Percentiles rank a stretch among this genome's conserved stretches.
Evolutionary conservation across 208 protist genomes (phyloP).

Genomic region (Endotrypanum monterogeii): DNA sequence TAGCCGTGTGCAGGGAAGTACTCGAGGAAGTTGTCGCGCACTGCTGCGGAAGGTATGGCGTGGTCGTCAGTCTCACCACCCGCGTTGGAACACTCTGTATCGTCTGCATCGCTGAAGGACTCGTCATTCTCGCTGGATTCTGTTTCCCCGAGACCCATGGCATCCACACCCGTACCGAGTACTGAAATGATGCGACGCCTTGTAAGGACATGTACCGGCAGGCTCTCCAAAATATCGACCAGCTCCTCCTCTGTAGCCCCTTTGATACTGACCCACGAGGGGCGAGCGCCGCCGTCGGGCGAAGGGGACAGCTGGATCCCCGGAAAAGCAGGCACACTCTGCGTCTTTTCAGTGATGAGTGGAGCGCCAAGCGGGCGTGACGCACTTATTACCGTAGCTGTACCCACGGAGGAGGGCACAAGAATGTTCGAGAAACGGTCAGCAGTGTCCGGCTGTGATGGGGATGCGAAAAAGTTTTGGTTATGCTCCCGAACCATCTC

Average conservation of each 20-base stretch:
- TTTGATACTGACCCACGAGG: slow-evolving; percentile 47
- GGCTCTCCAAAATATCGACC: slow-evolving; percentile 36
- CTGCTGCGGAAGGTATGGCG: neutral
- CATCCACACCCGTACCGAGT: neutral
- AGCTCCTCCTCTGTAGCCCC: slow-evolving; percentile 19
- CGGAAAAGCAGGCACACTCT: neutral
- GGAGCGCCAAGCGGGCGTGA: neutral
- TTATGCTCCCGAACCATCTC: slow-evolving; percentile 13
- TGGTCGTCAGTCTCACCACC: neutral
- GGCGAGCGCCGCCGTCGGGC: slow-evolving; percentile 3
- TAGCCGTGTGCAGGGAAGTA: slow-evolving; percentile 66
- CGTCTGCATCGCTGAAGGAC: neutral
- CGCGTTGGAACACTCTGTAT: neutral
- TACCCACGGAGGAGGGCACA: neutral
- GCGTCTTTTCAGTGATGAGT: neutral
- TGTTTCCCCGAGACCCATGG: neutral
- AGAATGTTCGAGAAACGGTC: slow-evolving; percentile 19
- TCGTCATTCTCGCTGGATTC: neutral
- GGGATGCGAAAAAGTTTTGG: neutral
- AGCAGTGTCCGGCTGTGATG: neutral
- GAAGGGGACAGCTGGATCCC: slow-evolving; percentile 7
- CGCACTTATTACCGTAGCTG: neutral
- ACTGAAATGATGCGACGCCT: slow-evolving; percentile 20
- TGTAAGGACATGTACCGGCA: slow-evolving; percentile 52
- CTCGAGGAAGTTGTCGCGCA: slow-evolving; percentile 41